A percentile compares a stretch with the other conserved stretches of the same genome.
phyloP scores from a whole-genome alignment of 2,329 filamentous ascomycete species.

The Colletotrichum tropicicola region DNA sequence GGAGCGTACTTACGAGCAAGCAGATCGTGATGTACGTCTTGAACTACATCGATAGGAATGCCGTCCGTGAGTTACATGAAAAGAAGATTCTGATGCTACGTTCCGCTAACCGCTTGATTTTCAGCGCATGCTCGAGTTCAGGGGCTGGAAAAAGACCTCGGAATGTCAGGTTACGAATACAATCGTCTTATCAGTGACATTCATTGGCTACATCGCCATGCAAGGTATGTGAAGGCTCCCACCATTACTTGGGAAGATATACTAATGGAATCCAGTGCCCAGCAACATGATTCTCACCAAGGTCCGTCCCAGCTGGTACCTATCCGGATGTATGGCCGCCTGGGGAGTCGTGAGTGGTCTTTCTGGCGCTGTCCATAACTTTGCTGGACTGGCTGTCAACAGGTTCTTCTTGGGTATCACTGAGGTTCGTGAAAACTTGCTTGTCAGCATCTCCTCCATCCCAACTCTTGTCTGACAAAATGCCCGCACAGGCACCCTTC shows the following conservation, averaged over 20 bases:
- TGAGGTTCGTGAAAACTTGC: too few species aligned
- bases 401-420: slow-evolving; percentile 35
- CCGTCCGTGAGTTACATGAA: slow-evolving; percentile 25
- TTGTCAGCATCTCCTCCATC: too few species aligned
- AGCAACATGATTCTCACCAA: slow-evolving; percentile 56
- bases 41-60: slow-evolving; percentile 62
- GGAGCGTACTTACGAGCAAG: neutral
- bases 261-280: slow-evolving; percentile 50
- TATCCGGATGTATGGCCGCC: slow-evolving; percentile 34
- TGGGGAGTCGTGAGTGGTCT: slow-evolving; percentile 39
- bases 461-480: too few species aligned
- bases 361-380: slow-evolving; percentile 30
- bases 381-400: slow-evolving; percentile 29
- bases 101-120: too few species aligned
- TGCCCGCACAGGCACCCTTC: slow-evolving; percentile 28
- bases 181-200: slow-evolving; percentile 44
- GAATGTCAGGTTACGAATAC: slow-evolving; percentile 48
- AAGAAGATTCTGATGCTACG: too few species aligned
- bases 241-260: too few species aligned
- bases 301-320: slow-evolving; percentile 52
- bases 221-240: slow-evolving; percentile 33
- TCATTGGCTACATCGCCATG: slow-evolving; percentile 46
- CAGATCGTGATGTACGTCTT: slow-evolving; percentile 65
- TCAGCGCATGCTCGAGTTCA: slow-evolving; percentile 49
- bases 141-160: slow-evolving; percentile 53